Conservation (phyloP, 202 grass and related monocot genomes). For the Carex sylvatica region DNA sequence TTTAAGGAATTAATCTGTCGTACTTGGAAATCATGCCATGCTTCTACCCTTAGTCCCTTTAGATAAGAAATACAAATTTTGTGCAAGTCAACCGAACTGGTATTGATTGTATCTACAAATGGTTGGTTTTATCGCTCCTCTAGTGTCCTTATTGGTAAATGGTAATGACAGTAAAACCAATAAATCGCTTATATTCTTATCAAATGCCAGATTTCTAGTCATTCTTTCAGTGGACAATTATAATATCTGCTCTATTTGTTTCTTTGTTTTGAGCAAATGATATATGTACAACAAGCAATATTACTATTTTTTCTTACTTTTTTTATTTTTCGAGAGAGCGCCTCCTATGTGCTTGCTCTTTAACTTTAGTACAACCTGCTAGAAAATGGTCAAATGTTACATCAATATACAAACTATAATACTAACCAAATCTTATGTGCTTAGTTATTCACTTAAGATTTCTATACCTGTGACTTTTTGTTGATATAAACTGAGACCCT, state of each 20-base stretch:
- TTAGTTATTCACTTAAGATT: constrained; percentile 5
- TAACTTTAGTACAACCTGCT: constrained; percentile 85
- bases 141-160: background rate
- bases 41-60: background rate
- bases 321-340: constrained; percentile 84
- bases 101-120: background rate
- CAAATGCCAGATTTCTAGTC: background rate
- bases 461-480: constrained; percentile 71
- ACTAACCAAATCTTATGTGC: background rate
- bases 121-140: background rate
- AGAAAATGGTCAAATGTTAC: constrained; percentile 18
- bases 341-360: constrained; percentile 96
- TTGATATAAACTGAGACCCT: constrained; percentile 77
- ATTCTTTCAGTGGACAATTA: background rate
- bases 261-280: background rate
- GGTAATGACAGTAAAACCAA: background rate
- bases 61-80: background rate
- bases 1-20: background rate
- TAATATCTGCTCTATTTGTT: background rate
- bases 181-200: background rate
- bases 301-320: constrained; percentile 50
- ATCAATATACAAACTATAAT: constrained; percentile 11
- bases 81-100: background rate
- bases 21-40: background rate
- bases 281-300: background rate